A percentile compares a stretch with the other conserved stretches of the same genome.
These are phyloP conservation scores for Phyllosticta paracitricarpa DNA, from an alignment of 2,329 filamentous ascomycete species.

Conservation along the genomic window DNA sequence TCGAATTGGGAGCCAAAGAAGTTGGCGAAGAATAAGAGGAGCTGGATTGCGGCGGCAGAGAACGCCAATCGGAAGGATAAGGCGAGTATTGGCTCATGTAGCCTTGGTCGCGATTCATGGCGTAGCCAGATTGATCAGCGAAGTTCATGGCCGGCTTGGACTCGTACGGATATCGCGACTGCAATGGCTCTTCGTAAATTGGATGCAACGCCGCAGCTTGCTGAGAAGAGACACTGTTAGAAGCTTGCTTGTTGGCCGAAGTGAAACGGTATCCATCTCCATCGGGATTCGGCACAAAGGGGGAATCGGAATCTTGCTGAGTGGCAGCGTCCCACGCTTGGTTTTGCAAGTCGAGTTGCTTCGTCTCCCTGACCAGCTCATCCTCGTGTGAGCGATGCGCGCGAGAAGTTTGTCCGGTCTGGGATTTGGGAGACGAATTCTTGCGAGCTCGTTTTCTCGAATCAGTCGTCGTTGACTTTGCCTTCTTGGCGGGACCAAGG, in stretches of 20 bases:
- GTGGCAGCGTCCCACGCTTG: background rate
- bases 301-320: background rate
- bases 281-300: background rate
- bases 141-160: slow-evolving; percentile 2
- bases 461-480: background rate
- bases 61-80: slow-evolving; percentile 4
- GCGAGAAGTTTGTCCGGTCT: background rate
- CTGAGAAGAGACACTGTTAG: background rate
- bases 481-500: slow-evolving; percentile 2
- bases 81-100: slow-evolving; percentile 6
- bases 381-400: background rate
- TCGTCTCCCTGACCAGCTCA: slow-evolving; percentile 2
- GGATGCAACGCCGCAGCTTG: slow-evolving; percentile 1
- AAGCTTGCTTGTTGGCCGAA: background rate
- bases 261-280: background rate
- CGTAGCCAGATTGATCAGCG: slow-evolving; percentile 2
- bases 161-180: slow-evolving; percentile 5
- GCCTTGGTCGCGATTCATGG: slow-evolving; percentile 7
- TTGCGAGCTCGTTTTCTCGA: slow-evolving; percentile 5
- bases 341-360: slow-evolving; percentile 2
- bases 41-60: slow-evolving; percentile 4
- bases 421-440: slow-evolving; percentile 2
- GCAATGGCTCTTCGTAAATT: slow-evolving; percentile 3
- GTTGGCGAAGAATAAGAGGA: slow-evolving; percentile 4
- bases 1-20: slow-evolving; percentile 6